Conservation (phyloP, 208 protist species). For the Phytomonas sp. region DNA sequence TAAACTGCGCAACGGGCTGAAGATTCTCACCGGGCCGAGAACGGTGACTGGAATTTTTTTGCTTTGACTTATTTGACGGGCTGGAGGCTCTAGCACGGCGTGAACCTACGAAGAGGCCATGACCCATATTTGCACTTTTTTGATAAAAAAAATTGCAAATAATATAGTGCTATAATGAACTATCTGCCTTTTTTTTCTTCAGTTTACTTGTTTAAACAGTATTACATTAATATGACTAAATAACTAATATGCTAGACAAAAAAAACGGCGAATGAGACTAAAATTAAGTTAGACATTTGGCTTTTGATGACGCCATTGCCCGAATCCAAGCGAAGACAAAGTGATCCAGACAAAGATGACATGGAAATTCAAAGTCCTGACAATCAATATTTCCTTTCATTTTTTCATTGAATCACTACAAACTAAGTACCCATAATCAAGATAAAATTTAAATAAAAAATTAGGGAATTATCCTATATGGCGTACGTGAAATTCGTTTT, state of each 20-base stretch:
- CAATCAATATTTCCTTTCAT: background rate
- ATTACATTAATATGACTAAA: conserved; percentile 11
- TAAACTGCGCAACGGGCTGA: too few species aligned
- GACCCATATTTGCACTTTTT: background rate
- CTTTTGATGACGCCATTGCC: background rate
- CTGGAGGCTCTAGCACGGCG: background rate
- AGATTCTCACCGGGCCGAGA: too few species aligned
- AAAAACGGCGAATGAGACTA: conserved; percentile 6
- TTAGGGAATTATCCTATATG: background rate
- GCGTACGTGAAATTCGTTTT: background rate
- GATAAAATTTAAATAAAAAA: background rate
- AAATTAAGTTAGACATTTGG: background rate
- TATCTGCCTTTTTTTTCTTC: too few species aligned
- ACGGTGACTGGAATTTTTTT: too few species aligned
- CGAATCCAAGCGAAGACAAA: conserved; percentile 1
- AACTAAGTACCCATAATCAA: background rate
- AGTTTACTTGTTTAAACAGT: too few species aligned
- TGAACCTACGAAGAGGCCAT: conserved; percentile 1
- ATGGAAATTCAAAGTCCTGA: background rate
- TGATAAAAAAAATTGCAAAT: too few species aligned
- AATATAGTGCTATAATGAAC: too few species aligned
- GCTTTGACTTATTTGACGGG: too few species aligned
- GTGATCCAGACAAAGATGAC: background rate
- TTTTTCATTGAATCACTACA: background rate
- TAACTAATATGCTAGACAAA: conserved; percentile 11